Percentiles rank a stretch among this genome's conserved stretches.
Evolutionary conservation across 257 asterid genomes (phyloP).

Genomic region (Salvia hispanica): DNA sequence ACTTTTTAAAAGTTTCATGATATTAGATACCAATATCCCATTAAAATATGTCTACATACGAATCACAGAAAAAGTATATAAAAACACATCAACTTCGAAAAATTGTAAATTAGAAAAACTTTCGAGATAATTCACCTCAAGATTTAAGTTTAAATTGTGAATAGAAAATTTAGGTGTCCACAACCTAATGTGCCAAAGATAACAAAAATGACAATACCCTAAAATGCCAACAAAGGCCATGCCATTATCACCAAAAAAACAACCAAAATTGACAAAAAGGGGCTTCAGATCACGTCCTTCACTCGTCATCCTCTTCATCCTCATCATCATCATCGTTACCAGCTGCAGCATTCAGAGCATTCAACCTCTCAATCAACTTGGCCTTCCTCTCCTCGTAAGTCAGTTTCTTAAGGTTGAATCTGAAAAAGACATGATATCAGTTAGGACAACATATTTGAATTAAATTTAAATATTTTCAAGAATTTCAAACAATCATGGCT

Average conservation of each 20-base stretch:
- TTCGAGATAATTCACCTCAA: no score
- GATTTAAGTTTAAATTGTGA: background rate
- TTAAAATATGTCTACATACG: no score
- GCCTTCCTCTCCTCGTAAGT: conserved; percentile 45
- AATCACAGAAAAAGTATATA: no score
- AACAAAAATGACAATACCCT: background rate
- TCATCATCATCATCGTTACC: conserved; percentile 51
- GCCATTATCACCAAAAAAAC: conserved; percentile 23
- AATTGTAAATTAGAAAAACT: no score
- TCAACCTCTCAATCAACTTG: conserved; percentile 67
- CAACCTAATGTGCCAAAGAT: conserved; percentile 5
- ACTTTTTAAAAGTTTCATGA: no score
- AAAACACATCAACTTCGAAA: no score
- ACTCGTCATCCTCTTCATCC: conserved; percentile 54
- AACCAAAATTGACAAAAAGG: conserved; percentile 29
- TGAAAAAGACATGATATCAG: conserved; percentile 27
- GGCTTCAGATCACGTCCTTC: conserved; percentile 19
- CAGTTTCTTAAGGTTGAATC: conserved; percentile 56
- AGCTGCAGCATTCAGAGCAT: conserved; percentile 66
- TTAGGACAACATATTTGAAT: background rate
- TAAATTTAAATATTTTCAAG: background rate
- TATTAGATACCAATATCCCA: no score
- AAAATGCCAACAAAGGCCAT: background rate
- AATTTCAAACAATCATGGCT: no score
- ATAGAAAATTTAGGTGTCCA: conserved; percentile 10